Base-by-base conservation (phyloP, 1,284 basidiomycete genomes). In the Sphagnurus paluster region DNA sequence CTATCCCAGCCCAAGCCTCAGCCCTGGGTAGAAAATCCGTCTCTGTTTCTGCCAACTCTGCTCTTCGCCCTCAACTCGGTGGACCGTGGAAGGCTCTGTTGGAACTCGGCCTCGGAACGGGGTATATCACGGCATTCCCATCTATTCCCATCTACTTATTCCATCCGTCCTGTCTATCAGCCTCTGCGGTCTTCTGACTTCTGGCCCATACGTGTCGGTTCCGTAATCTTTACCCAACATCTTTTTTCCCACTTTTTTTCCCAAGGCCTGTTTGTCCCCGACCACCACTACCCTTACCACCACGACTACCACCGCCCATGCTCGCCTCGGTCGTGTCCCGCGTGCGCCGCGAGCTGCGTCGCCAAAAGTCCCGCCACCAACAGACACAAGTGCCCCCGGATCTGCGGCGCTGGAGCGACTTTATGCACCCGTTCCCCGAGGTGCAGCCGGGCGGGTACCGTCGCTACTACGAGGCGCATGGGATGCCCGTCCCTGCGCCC, bases 391-490 rank as follows among this genome's bases (percentile, higher is more conserved):
- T 60, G 13, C 67, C 70, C 5, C 70, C 70, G 13, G 63, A 64
- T 23, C 59, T 71, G 6, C 50, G 58, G 20, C 63, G 65, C 44
- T 66, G 65, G 56, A 63, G 63, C 38, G 63, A 61, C 25, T 65
- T 69, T 46, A 52, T 54, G 26, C 60, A 56, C 19, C 68, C 69
- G 0, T 71, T 72, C 48, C 69, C 69, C 6, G 56, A 55, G 7
- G 65, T 72, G 20, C 57, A 62, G 4, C 50, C 57, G 20, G 70
- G 70, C 14, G 69, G 68, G 9, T 72, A 72, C 53, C 63, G 53
- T 14, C 61, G 56, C 45, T 71, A 68, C 46, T 72, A 72, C 49
- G 52, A 53, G 28, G 52, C 55, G 14, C 59, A 54, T 38, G 49
- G 53, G 17, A 39, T 53, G 53, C 49, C 50, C 10, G 37, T 52